A percentile compares a stretch with the other conserved stretches of the same genome.
These are phyloP conservation scores for Coemansia sp. DNA, from an alignment of 192 early-diverging fungal species.

Conservation along the genomic window DNA sequence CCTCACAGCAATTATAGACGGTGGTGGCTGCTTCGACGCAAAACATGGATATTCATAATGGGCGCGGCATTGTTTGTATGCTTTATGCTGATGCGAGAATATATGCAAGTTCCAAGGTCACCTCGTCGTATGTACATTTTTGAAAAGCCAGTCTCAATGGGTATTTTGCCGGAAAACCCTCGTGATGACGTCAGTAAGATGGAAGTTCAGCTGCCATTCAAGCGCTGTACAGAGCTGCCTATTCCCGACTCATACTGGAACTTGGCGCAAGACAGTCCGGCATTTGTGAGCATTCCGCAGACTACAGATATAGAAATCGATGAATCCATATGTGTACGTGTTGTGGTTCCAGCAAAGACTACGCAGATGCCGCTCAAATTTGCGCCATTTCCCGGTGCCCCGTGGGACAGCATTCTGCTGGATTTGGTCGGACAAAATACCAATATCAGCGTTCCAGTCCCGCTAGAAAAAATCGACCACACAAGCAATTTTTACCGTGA, in stretches of 20 bases:
- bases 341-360: conserved; percentile 26
- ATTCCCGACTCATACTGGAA: conserved; percentile 8
- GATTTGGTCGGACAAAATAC: conserved; percentile 13
- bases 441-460: conserved; percentile 14
- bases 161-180: neutral
- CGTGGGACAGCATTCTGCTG: conserved; percentile 39
- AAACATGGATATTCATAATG: too few relatives aligned
- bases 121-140: too few relatives aligned
- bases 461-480: conserved; percentile 5
- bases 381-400: conserved; percentile 9
- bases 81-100: too few relatives aligned
- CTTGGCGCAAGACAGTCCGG: neutral
- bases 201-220: conserved; percentile 1
- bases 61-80: too few relatives aligned
- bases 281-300: conserved; percentile 10
- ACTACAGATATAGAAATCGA: conserved; percentile 5
- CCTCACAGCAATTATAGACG: too few relatives aligned
- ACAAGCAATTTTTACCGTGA: conserved; percentile 17
- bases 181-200: neutral
- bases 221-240: conserved; percentile 8
- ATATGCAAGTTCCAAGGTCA: too few relatives aligned
- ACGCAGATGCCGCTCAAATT: neutral
- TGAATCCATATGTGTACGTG: conserved; percentile 38
- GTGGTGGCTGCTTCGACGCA: too few relatives aligned
- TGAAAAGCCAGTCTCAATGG: neutral